Base-by-base conservation (phyloP, 805 yeast species). In the Lipomyces spencermartinsiae region DNA sequence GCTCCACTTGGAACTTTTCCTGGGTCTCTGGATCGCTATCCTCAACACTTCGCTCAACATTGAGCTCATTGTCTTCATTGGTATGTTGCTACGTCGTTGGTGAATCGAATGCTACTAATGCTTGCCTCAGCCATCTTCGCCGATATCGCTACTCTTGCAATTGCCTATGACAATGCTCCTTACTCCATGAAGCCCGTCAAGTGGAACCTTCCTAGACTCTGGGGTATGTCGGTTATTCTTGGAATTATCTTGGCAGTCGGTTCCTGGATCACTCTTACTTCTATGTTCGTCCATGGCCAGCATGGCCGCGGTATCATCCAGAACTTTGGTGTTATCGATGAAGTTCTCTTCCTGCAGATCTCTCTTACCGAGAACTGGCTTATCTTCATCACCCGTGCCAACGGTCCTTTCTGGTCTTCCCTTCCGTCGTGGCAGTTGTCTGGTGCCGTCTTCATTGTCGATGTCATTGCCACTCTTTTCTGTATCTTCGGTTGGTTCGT, bases 341-440 rank as follows among this genome's bases (percentile, higher is more conserved):
- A 97, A 87, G 90, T 93, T 78, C 84, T 92, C 83, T 92, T 92
- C 90, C 87, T 92, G 84, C 92, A 92, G 85, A 92, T 92, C 79
- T 91, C 97, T 68, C 87, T 92, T 81, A 92, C 97, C 81, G 97
- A 92, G 86, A 92, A 93, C 86, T 92, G 97, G 97, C 89, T 92
- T 83, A 92, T 92, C 86, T 92, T 92, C 91, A 85, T 93, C 80
- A 92, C 97, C 78, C 89, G 97, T 86, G 97, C 97, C 80, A 90
- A 87, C 81, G 97, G 97, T 86, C 97, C 97, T 79, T 93, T 93
- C 95, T 93, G 97, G 97, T 90, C 97, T 69, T 92, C 97, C 59
- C 78, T 85, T 69, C 97, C 97, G 85, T 93, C 97, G 61, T 93
- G 97, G 97, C 97, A 92, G 86, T 88, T 92, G 84, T 76, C 95